Base-by-base conservation (phyloP, 805 yeast species). In the Cyberlindnera mississippiensis region DNA sequence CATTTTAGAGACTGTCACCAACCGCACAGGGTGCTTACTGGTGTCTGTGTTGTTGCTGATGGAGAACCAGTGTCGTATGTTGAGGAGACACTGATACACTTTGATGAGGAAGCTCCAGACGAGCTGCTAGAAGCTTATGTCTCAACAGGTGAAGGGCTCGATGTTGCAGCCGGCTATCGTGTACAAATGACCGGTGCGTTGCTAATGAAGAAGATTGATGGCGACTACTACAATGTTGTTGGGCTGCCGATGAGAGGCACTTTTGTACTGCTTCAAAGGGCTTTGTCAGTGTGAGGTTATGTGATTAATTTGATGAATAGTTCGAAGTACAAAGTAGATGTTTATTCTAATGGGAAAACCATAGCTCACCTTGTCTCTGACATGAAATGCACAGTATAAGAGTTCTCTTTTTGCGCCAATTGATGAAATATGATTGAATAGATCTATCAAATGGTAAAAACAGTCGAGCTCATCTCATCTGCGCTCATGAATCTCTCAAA, bases 151-250 rank as follows among this genome's bases (percentile, higher is more conserved):
- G 97, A 91, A 59, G 98, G 93, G 1, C 42, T 70, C 7, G 73
- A 73, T 36, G 97, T 86, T 1, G 96, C 98, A 2, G 99, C 97
- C 6, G 99, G 99, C 1, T 90, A 86, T 65, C 80, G 80, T 52
- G 80, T 84, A 45, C 98, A 91, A 62, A 85, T 82, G 0, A 58
- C 60, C 9, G 93, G 95, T 2, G 79, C 84, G 1, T 56, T 81
- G 28, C 63, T 91, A 48, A 76, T 93, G 49, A 62, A 69, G 16
- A 62, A 64, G 13, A 73, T 89, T 11, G 69, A 71, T 2, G 99
- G 99, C 0, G 98, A 91, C 59, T 86, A 76, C 56, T 79, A 73
- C 62, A 91, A 88, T 58, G 85, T 87, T 12, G 91, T 91, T 4
- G 99, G 99, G 0, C 65, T 91, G 42, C 98, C 99, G 1, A 75